Evolutionary conservation across 139 green algal species (phyloP).

Genomic region (Chlamydomonas applanata): DNA sequence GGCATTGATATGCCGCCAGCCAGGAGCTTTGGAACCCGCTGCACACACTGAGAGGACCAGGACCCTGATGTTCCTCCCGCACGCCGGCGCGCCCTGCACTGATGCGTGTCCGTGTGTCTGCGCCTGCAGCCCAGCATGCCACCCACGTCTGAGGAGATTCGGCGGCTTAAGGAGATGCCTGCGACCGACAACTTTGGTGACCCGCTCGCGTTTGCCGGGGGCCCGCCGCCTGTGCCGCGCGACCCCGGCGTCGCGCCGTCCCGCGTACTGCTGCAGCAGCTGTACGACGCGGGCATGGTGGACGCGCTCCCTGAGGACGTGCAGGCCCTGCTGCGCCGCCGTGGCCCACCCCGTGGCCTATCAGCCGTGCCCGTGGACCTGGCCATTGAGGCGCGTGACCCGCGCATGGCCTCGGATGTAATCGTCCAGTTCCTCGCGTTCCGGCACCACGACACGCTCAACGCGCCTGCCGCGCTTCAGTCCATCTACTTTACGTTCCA

Average conservation of each 20-base stretch:
- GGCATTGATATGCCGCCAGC: too few relatives aligned
- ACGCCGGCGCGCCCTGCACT: too few relatives aligned
- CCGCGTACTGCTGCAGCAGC: slow-evolving; percentile 49
- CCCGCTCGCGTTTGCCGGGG: slow-evolving; percentile 15
- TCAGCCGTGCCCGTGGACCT: slow-evolving; percentile 32
- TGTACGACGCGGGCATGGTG: slow-evolving; percentile 55
- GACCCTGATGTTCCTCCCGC: too few relatives aligned
- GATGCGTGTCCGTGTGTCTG: too few relatives aligned
- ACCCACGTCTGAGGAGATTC: slow-evolving; percentile 31
- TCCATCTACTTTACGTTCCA: slow-evolving; percentile 68
- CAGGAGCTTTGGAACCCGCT: too few relatives aligned
- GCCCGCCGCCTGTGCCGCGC: not conserved
- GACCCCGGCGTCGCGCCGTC: slow-evolving; percentile 26
- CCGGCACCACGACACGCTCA: slow-evolving; percentile 41
- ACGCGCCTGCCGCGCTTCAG: slow-evolving; percentile 41
- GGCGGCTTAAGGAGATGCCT: slow-evolving; percentile 34
- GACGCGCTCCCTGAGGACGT: slow-evolving; percentile 44
- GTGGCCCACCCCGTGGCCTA: slow-evolving; percentile 16
- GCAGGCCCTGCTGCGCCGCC: slow-evolving; percentile 32
- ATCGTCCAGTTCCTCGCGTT: slow-evolving; percentile 53
- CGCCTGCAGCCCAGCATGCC: not conserved
- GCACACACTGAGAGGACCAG: too few relatives aligned
- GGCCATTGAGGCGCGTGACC: slow-evolving; percentile 48
- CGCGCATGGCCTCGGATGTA: slow-evolving; percentile 45
- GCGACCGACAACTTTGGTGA: slow-evolving; percentile 27